A percentile compares a stretch with the other conserved stretches of the same genome.
These are phyloP conservation scores for Amaranthus cruentus DNA, from an alignment of 148 eudicot genomes.

Conservation along the genomic window DNA sequence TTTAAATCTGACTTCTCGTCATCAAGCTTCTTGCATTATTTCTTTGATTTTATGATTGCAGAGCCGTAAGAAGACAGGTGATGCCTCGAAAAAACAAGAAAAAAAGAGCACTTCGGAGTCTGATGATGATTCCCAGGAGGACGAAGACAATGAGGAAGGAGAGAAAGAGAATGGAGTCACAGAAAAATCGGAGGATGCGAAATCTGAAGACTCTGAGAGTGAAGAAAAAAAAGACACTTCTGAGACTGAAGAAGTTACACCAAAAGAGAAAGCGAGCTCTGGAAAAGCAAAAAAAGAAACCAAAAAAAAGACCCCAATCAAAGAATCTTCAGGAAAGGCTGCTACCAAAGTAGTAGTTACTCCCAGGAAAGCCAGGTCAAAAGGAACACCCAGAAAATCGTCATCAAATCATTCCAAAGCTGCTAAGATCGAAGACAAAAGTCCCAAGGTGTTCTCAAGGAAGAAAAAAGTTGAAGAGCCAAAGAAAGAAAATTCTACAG, in stretches of 20 bases:
- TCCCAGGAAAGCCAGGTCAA: conserved; percentile 49
- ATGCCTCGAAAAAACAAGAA: conserved; percentile 37
- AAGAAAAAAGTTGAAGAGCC: conserved; percentile 63
- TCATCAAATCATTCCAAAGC: conserved; percentile 45
- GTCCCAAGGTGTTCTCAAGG: conserved; percentile 66
- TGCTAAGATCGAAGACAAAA: conserved; percentile 29
- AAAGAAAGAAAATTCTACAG: conserved; percentile 48
- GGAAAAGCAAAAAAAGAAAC: conserved; percentile 36
- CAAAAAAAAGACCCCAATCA: conserved; percentile 42
- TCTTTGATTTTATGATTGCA: conserved; percentile 27
- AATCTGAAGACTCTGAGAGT: conserved; percentile 44
- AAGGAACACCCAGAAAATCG: conserved; percentile 45
- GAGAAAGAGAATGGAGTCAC: conserved; percentile 51
- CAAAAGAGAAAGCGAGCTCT: conserved; percentile 23
- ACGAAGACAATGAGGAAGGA: conserved; percentile 35
- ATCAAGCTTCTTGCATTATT: background rate
- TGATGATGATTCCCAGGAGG: conserved; percentile 52
- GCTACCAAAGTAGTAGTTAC: conserved; percentile 39
- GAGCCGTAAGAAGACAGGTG: conserved; percentile 39
- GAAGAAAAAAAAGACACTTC: conserved; percentile 37
- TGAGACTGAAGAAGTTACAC: conserved; percentile 51
- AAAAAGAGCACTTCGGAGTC: conserved; percentile 38
- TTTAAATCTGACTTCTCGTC: too few relatives aligned
- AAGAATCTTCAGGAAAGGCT: conserved; percentile 45
- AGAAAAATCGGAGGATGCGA: conserved; percentile 49